Evolutionary conservation across 2,329 filamentous ascomycete species (phyloP).

Genomic region (Epichloe sylvatica): DNA sequence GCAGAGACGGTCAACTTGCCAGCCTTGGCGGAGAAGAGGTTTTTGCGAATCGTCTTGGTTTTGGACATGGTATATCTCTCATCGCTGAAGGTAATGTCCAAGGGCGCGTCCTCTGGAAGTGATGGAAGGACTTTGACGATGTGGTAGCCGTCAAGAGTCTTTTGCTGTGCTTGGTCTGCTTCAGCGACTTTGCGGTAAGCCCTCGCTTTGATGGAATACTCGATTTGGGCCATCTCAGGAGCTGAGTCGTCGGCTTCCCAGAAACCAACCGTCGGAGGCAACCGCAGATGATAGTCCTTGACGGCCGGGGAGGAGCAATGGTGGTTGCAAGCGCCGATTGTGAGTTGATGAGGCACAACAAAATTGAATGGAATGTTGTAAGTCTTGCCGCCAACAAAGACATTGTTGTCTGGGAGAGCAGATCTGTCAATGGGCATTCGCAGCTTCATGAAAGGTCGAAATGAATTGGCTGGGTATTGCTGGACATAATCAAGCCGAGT

Average conservation of each 20-base stretch:
- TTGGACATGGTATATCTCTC: slow-evolving; percentile 35
- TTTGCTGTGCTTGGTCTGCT: slow-evolving; percentile 7
- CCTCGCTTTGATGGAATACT: slow-evolving; percentile 39
- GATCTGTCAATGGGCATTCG: slow-evolving; percentile 37
- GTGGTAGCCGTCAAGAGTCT: slow-evolving; percentile 27
- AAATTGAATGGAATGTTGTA: slow-evolving; percentile 46
- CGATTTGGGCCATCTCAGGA: slow-evolving; percentile 39
- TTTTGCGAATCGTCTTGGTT: slow-evolving; percentile 39
- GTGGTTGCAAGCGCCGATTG: slow-evolving; percentile 42
- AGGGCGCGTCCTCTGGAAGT: slow-evolving; percentile 34
- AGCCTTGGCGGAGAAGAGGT: slow-evolving; percentile 36
- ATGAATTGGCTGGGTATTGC: slow-evolving; percentile 31
- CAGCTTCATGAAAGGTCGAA: slow-evolving; percentile 42
- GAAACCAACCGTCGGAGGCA: slow-evolving; percentile 37
- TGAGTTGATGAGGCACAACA: slow-evolving; percentile 43
- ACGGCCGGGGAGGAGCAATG: slow-evolving; percentile 29
- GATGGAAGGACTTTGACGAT: slow-evolving; percentile 40
- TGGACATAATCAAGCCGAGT: slow-evolving; percentile 38
- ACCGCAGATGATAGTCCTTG: slow-evolving; percentile 36
- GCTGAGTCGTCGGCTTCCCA: slow-evolving; percentile 43
- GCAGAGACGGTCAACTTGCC: slow-evolving; percentile 34
- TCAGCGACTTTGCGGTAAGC: slow-evolving; percentile 14
- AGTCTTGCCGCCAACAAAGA: slow-evolving; percentile 33
- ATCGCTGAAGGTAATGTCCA: slow-evolving; percentile 34
- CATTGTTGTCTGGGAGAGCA: slow-evolving; percentile 30